Base-by-base conservation (phyloP, 2,329 filamentous ascomycete species). In the Thelonectria discophora region DNA sequence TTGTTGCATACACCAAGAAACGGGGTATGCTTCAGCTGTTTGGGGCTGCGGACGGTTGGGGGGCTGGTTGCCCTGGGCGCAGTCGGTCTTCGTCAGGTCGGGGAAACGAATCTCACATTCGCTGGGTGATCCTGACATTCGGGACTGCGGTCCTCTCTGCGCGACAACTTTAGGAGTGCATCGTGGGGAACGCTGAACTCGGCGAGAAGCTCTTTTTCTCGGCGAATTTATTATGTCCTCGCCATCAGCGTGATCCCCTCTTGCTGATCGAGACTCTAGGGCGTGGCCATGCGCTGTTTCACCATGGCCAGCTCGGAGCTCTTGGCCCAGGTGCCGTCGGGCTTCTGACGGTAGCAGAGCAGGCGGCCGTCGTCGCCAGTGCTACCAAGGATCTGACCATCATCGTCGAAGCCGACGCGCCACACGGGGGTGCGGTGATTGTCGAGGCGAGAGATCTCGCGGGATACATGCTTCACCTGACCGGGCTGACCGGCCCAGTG, bases 311-410 rank as follows among this genome's bases (percentile, higher is more conserved):
- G 73, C 76, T 88, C 85, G 0, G 84, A 84, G 69, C 85, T 88
- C 75, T 86, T 86, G 0, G 81, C 82, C 86, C 86, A 88, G 9
- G 77, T 71, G 0, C 86, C 86, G 60, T 83, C 82, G 0, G 86
- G 84, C 43, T 79, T 82, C 75, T 88, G 86, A 13, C 87, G 82
- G 72, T 87, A 89, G 63, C 87, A 86, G 69, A 88, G 76, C 60
- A 90, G 72, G 73, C 82, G 86, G 11, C 90, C 91, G 74, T 94
- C 90, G 65, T 94, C 91, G 3, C 91, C 91, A 1, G 90, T 91
- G 42, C 88, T 90, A 1, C 91, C 88, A 8, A 94, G 79, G 12
- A 94, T 84, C 74, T 92, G 90, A 5, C 90, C 90, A 79, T 87
- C 82, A 55, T 85, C 83, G 68, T 88, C 86, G 68, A 93, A 94